A percentile compares a stretch with the other conserved stretches of the same genome.
Evolutionary conservation across 805 yeast genomes (phyloP).

Genomic region (Saturnispora gosingensis): DNA sequence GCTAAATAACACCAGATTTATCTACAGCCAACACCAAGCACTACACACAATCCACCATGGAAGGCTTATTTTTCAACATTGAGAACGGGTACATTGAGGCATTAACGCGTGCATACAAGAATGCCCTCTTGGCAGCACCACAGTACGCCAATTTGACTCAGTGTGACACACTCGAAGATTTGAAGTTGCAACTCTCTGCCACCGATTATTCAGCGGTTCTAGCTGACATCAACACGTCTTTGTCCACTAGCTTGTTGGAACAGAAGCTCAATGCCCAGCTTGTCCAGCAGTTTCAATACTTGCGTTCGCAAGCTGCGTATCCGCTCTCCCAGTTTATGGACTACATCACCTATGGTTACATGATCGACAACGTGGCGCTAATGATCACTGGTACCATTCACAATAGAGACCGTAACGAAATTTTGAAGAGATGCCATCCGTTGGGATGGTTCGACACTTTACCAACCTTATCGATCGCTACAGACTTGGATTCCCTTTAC

Average conservation of each 20-base stretch:
- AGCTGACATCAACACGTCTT: conserved; percentile 70
- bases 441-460: conserved; percentile 97
- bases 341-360: conserved; percentile 88
- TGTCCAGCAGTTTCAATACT: conserved; percentile 75
- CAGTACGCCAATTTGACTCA: conserved; percentile 92
- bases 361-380: conserved; percentile 95
- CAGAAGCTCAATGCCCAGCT: conserved; percentile 65
- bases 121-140: conserved; percentile 64
- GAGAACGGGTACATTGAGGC: conserved; percentile 90
- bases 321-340: conserved; percentile 79
- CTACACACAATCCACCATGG: conserved; percentile 42
- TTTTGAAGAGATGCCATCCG: conserved; percentile 87
- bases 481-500: conserved; percentile 89
- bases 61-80: conserved; percentile 85
- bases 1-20: not conserved
- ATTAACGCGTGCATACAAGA: conserved; percentile 86
- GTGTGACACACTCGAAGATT: conserved; percentile 90
- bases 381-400: conserved; percentile 97
- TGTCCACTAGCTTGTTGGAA: conserved; percentile 82
- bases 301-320: conserved; percentile 76
- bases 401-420: conserved; percentile 83
- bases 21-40: not conserved
- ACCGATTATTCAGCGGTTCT: conserved; percentile 93
- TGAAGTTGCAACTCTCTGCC: conserved; percentile 86
- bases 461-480: conserved; percentile 90